Evolutionary conservation across 2,329 filamentous ascomycete genomes (phyloP), one percentile per base, ranked within the genome.

Genomic region (Aspergillus sp.): DNA sequence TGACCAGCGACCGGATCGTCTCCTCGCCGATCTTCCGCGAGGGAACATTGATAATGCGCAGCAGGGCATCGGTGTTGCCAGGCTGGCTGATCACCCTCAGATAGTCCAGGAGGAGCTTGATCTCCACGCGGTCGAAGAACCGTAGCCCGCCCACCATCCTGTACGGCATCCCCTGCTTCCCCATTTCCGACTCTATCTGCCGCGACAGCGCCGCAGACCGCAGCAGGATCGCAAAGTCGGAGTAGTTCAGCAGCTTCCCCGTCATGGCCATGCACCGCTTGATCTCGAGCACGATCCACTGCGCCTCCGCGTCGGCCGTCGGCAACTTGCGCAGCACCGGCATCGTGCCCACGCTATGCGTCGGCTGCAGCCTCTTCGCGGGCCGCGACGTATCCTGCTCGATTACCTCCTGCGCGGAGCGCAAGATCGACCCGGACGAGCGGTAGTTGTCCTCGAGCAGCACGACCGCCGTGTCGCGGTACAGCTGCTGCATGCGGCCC

Each of bases 361-460:
- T 88, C 1, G 94, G 85, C 46, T 89, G 78, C 31, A 99, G 76
- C 32, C 81, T 81, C 68, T 97, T 97, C 52, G 88, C 80, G 48
- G 92, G 94, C 54, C 93, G 81, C 32, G 82, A 83, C 46, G 82
- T 81, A 69, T 99, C 93, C 71, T 97, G 93, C 69, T 97, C 87
- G 56, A 99, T 97, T 45, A 99, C 86, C 55, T 87, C 84, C 55
- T 95, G 80, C 0, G 94, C 91, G 5, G 88, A 84, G 53, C 83
- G 81, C 20, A 97, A 78, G 54, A 99, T 97, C 6, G 86, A 86
- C 36, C 87, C 89, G 0, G 91, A 95, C 1, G 93, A 97, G 19
- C 93, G 84, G 67, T 99, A 99, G 64, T 97, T 99, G 64, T 97
- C 89, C 67, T 97, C 89, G 2, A 99, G 78, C 5, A 93, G 86